Conservation (phyloP, 495 filamentous ascomycete species). For the Penicillium cosmopolitanum region DNA sequence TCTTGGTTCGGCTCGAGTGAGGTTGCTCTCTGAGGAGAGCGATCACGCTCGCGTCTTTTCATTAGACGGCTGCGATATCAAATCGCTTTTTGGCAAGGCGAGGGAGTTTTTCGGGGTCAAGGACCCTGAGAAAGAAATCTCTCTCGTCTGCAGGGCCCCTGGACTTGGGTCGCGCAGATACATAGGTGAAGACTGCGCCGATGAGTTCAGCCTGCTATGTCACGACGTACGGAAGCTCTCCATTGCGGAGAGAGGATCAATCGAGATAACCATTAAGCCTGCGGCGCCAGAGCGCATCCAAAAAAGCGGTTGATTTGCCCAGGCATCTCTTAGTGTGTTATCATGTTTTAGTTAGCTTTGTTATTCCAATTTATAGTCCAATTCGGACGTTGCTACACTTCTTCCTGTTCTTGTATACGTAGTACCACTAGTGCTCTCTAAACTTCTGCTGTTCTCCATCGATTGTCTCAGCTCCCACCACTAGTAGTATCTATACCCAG, state of each 20-base stretch:
- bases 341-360: too few relatives aligned
- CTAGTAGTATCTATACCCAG: too few relatives aligned
- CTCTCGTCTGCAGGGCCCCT: slow-evolving; percentile 26
- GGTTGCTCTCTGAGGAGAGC: background rate
- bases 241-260: background rate
- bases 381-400: too few relatives aligned
- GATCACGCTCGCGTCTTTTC: background rate
- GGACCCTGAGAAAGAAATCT: background rate
- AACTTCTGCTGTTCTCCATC: too few relatives aligned
- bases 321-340: too few relatives aligned
- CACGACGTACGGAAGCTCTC: slow-evolving; percentile 18
- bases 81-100: slow-evolving; percentile 28
- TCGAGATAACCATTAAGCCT: slow-evolving; percentile 17
- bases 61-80: background rate
- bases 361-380: too few relatives aligned
- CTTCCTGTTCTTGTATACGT: too few relatives aligned
- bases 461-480: too few relatives aligned
- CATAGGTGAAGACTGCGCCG: slow-evolving; percentile 25
- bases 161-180: slow-evolving; percentile 17
- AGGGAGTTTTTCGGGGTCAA: slow-evolving; percentile 20
- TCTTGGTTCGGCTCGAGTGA: background rate
- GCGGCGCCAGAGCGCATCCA: background rate
- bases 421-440: too few relatives aligned
- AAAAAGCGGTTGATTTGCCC: too few relatives aligned
- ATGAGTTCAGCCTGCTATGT: slow-evolving; percentile 30